Percentiles rank a stretch among this genome's conserved stretches.
These are phyloP conservation scores for Ustilago esculenta DNA, from an alignment of 1,284 basidiomycete genomes.

Conservation along the genomic window DNA sequence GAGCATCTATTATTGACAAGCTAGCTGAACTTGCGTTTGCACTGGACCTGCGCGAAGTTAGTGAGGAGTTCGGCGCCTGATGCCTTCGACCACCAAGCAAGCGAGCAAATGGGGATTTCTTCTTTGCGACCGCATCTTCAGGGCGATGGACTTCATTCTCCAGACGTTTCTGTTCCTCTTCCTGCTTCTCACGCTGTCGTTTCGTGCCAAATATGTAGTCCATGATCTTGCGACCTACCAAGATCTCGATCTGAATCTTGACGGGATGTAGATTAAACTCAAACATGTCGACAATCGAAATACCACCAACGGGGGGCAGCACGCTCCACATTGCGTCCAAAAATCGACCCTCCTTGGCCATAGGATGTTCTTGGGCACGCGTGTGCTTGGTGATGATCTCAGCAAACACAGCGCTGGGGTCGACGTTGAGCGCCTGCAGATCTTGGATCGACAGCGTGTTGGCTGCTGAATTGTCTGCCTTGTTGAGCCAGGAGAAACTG, in stretches of 20 bases:
- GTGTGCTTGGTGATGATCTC: conserved; percentile 82
- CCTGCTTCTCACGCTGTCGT: conserved; percentile 46
- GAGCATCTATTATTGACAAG: not conserved
- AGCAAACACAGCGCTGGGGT: conserved; percentile 82
- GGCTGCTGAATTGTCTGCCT: conserved; percentile 86
- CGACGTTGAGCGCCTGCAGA: conserved; percentile 84
- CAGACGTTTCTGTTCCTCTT: conserved; percentile 40
- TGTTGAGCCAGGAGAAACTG: conserved; percentile 84
- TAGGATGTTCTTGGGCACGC: conserved; percentile 42
- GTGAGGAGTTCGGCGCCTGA: conserved; percentile 1
- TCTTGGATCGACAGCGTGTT: conserved; percentile 82
- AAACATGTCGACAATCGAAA: conserved; percentile 87
- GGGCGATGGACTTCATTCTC: conserved; percentile 14
- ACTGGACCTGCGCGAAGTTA: conserved; percentile 10
- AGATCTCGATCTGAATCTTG: conserved; percentile 79
- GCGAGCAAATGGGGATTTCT: conserved; percentile 46
- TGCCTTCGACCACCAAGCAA: conserved; percentile 29
- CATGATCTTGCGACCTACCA: conserved; percentile 82
- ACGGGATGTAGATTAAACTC: conserved; percentile 82
- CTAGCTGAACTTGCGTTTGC: conserved; percentile 15
- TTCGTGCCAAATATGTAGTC: conserved; percentile 79
- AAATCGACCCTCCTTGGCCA: conserved; percentile 59
- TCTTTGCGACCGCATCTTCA: conserved; percentile 18
- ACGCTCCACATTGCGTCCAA: conserved; percentile 60
- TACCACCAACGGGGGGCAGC: conserved; percentile 82